phyloP scores from a whole-genome alignment of 129 eudicot genomes.

The Ambrosia trifida region DNA sequence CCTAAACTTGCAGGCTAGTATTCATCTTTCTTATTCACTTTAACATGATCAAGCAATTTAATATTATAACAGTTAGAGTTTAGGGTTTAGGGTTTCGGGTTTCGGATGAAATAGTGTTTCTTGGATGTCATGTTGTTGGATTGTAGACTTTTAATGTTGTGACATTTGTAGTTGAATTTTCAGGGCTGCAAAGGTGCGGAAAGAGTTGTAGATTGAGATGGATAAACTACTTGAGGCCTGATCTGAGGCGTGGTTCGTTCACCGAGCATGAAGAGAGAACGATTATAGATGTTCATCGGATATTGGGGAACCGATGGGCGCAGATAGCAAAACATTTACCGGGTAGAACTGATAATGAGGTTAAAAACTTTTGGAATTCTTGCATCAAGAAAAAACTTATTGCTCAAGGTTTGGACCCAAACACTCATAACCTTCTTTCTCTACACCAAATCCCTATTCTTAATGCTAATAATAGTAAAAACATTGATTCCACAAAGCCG shows the following conservation, averaged over 20 bases:
- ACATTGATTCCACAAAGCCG: slow-evolving; percentile 25
- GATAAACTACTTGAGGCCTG: slow-evolving; percentile 75
- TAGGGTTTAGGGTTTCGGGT: neutral
- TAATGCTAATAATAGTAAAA: slow-evolving; percentile 25
- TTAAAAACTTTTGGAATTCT: slow-evolving; percentile 92
- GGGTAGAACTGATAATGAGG: slow-evolving; percentile 86
- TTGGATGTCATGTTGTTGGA: slow-evolving; percentile 1
- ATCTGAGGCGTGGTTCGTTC: slow-evolving; percentile 80
- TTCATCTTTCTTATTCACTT: neutral
- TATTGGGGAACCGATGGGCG: slow-evolving; percentile 88
- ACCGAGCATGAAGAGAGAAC: slow-evolving; percentile 82
- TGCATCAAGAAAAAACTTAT: slow-evolving; percentile 88
- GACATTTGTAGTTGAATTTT: slow-evolving; percentile 21
- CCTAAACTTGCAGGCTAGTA: slow-evolving; percentile 77
- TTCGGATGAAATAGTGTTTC: neutral
- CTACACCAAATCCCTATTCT: slow-evolving; percentile 41
- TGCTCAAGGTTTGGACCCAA: slow-evolving; percentile 89
- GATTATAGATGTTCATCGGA: slow-evolving; percentile 81
- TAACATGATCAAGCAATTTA: slow-evolving; percentile 1
- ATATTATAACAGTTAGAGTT: neutral
- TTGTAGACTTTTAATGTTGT: neutral
- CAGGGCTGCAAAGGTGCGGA: slow-evolving; percentile 73
- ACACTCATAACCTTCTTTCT: slow-evolving; percentile 85
- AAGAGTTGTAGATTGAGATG: slow-evolving; percentile 71
- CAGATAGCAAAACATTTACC: slow-evolving; percentile 89